Evolutionary conservation across 2,329 filamentous ascomycete genomes (phyloP), one percentile per base, ranked within the genome.

Genomic region (Zymoseptoria ardabiliae): DNA sequence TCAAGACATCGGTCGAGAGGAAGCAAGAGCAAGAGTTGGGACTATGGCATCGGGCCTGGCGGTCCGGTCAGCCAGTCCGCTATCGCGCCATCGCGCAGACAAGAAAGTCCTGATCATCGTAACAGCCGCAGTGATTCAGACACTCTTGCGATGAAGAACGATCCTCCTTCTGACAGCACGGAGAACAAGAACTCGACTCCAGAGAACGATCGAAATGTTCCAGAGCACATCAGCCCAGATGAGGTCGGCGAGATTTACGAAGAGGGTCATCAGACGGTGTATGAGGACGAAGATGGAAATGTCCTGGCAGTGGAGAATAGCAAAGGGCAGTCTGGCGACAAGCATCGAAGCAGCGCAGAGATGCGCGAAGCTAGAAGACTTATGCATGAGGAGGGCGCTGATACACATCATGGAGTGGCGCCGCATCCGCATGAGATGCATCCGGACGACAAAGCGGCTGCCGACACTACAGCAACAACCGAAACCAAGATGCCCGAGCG

Each of bases 11-110:
- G 89, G 86, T 61, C 75, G 2, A 62, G 68, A 35, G 79, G 80
- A 69, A 80, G 80, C 70, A 86, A 82, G 76, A 80, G 80, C 70
- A 87, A 81, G 77, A 86, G 81, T 72, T 87, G 84, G 79, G 86
- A 89, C 58, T 82, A 85, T 57, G 83, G 82, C 3, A 80, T 84
- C 62, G 86, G 88, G 2, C 87, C 89, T 2, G 94, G 94, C 62
- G 94, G 94, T 0, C 94, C 91, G 2, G 88, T 97, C 66, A 89
- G 84, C 61, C 86, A 95, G 70, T 96, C 93, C 41, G 94, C 94
- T 22, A 97, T 97, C 67, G 86, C 84, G 65, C 94, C 94, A 41
- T 75, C 77, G 11, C 69, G 72, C 45, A 70, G 73, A 45, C 68
- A 71, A 54, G 64, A 50, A 1, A 63, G 63, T 5, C 66, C 68